Base-by-base conservation (phyloP, 257 asterid genomes). In the Rauvolfia tetraphylla region DNA sequence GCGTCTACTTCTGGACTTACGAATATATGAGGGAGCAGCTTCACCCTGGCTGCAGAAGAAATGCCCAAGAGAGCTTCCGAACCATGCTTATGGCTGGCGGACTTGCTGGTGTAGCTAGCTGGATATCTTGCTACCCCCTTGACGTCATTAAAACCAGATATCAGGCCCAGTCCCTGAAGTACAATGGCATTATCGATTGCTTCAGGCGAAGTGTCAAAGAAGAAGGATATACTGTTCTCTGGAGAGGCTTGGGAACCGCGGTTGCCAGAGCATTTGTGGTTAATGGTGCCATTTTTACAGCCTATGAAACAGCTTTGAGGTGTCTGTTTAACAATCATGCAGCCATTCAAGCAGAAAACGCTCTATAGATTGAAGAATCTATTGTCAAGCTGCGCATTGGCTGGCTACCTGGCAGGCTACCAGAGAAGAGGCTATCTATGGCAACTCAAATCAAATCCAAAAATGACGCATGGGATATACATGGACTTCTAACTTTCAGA, bases 21-120 rank as follows among this genome's bases (percentile, higher is more conserved):
- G 97, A 93, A 85, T 86, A 77, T 0, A 58, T 78, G 62, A 84
- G 88, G 53, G 98, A 93, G 79, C 75, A 68, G 42, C 88, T 92
- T 38, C 97, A 90, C 9, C 94, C 91, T 0, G 94, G 98, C 7
- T 90, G 96, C 81, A 66, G 93, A 78, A 84, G 79, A 76, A 79
- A 68, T 3, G 89, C 97, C 0, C 80, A 84, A 17, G 96, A 90
- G 68, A 76, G 65, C 27, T 68, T 83, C 75, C 62, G 82, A 39
- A 91, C 97, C n/a, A 91, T 89, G 93, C 83, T 91, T 17, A 18
- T 88, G 10, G 90, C 97, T 1, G 97, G 98, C 1, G 97, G 98
- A 1, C 74, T 86, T 7, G 91, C 97, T 0, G 96, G 98, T 0
- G 90, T 89, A 17, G 83, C 87, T 18, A 93, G 98, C 85, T 92